Conservation (phyloP, 108 stramenopile species). For the Asterionellopsis glacialis region DNA sequence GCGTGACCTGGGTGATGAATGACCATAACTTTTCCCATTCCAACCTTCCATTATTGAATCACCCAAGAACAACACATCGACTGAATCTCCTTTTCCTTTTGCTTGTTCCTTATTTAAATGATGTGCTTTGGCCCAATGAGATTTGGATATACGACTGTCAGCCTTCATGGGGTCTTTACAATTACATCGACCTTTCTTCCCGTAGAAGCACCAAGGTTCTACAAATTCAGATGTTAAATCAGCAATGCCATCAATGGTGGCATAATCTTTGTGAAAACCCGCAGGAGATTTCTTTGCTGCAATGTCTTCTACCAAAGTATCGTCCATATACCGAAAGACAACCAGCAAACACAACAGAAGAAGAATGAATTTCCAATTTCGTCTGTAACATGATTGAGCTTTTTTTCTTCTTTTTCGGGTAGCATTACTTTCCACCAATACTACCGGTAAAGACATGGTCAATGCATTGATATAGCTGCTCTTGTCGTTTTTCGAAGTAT, state of each 20-base stretch:
- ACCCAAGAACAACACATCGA: conserved; percentile 75
- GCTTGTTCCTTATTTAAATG: conserved; percentile 41
- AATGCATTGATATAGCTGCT: background rate
- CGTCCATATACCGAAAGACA: background rate
- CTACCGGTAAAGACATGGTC: background rate
- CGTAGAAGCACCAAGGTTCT: conserved; percentile 2
- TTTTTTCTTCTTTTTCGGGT: background rate
- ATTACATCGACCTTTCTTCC: conserved; percentile 32
- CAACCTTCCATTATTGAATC: conserved; percentile 60
- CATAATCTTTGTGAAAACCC: conserved; percentile 15
- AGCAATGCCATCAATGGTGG: conserved; percentile 11
- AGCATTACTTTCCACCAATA: background rate
- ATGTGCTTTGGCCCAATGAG: conserved; percentile 42
- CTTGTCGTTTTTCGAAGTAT: background rate
- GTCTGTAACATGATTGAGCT: background rate
- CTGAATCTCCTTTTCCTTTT: conserved; percentile 14
- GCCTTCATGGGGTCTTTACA: conserved; percentile 62
- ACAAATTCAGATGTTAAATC: conserved; percentile 3
- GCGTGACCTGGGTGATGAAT: conserved; percentile 1
- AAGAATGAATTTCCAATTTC: background rate
- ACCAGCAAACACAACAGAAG: background rate
- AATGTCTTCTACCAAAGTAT: background rate
- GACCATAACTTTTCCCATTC: conserved; percentile 38
- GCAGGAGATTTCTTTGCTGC: background rate
- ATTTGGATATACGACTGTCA: conserved; percentile 7